These are phyloP conservation scores for Prunus mongolica DNA, from an alignment of 306 rosid species.

Conservation along the genomic window DNA sequence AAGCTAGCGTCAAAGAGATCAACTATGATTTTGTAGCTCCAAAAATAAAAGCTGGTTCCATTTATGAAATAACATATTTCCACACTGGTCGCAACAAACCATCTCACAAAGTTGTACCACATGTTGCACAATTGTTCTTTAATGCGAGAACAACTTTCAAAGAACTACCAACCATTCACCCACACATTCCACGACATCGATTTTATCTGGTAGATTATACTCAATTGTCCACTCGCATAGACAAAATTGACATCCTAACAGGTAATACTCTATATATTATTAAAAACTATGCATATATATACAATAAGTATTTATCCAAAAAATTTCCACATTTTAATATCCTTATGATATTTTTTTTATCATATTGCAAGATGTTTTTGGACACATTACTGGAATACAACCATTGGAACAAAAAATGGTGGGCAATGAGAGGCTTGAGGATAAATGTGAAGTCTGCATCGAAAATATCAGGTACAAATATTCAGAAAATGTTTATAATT, in stretches of 20 bases:
- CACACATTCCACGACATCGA: background rate
- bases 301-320: background rate
- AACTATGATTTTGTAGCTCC: too few species aligned
- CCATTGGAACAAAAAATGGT: too few species aligned
- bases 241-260: background rate
- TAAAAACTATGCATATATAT: background rate
- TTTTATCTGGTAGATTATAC: background rate
- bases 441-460: conserved; percentile 34
- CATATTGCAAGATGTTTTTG: background rate
- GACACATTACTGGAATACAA: too few species aligned
- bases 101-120: too few species aligned
- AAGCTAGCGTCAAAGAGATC: too few species aligned
- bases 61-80: too few species aligned
- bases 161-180: too few species aligned
- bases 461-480: background rate
- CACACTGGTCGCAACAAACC: too few species aligned
- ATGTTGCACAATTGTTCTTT: too few species aligned
- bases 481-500: too few species aligned
- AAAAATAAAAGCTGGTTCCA: too few species aligned
- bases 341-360: background rate
- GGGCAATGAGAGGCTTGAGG: background rate
- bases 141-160: too few species aligned
- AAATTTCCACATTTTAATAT: background rate
- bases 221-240: background rate
- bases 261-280: background rate